These are phyloP conservation scores for Citrus mangshanensis DNA, from an alignment of 345 rosid genomes.

Conservation along the genomic window DNA sequence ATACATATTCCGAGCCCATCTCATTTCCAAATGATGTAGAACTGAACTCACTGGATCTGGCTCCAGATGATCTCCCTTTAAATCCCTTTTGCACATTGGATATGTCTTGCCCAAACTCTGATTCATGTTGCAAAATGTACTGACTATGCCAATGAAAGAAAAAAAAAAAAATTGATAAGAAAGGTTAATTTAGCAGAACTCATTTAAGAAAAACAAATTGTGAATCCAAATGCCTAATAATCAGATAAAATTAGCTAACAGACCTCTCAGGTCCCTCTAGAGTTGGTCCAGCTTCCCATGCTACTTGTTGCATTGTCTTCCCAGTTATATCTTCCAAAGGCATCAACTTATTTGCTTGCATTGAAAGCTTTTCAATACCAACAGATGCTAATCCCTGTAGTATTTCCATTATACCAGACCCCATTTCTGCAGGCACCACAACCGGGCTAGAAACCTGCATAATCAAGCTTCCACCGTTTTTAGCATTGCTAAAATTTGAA, in stretches of 20 bases:
- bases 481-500: slow-evolving; percentile 53
- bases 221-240: neutral
- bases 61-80: slow-evolving; percentile 36
- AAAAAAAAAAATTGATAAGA: slow-evolving; percentile 20
- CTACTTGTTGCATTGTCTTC: slow-evolving; percentile 78
- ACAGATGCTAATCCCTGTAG: slow-evolving; percentile 71
- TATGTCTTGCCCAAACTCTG: slow-evolving; percentile 32
- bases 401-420: slow-evolving; percentile 68
- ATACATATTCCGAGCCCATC: slow-evolving; percentile 64
- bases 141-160: slow-evolving; percentile 44
- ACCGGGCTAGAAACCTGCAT: slow-evolving; percentile 97
- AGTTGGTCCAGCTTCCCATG: slow-evolving; percentile 68
- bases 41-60: slow-evolving; percentile 32
- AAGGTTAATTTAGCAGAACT: neutral
- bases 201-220: slow-evolving; percentile 1
- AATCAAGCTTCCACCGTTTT: slow-evolving; percentile 71
- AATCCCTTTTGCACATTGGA: slow-evolving; percentile 29
- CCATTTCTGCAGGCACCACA: slow-evolving; percentile 97
- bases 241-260: slow-evolving; percentile 14
- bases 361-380: slow-evolving; percentile 93
- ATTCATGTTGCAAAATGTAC: slow-evolving; percentile 36
- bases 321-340: slow-evolving; percentile 93
- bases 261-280: slow-evolving; percentile 61
- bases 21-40: slow-evolving; percentile 38
- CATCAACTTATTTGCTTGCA: slow-evolving; percentile 89